A percentile compares a stretch with the other conserved stretches of the same genome.
phyloP scores from a whole-genome alignment of 495 filamentous ascomycete species.

The Annulohypoxylon stygium region DNA sequence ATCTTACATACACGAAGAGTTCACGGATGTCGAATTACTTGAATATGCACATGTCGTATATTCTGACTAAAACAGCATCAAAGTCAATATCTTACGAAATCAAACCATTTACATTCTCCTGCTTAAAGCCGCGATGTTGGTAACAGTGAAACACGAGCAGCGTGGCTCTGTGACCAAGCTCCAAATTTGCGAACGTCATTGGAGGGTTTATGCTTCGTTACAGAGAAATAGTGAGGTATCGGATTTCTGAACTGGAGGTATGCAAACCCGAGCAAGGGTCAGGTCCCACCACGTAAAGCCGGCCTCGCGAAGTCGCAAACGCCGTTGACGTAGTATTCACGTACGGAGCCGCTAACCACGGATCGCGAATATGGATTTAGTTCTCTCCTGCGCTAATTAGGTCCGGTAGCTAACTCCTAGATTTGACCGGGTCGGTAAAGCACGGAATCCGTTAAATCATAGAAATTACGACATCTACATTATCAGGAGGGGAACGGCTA shows the following conservation, averaged over 20 bases:
- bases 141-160: neutral
- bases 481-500: neutral
- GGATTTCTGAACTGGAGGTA: slow-evolving; percentile 20
- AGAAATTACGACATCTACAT: neutral
- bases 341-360: neutral
- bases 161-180: neutral
- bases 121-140: neutral
- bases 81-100: neutral
- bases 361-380: slow-evolving; percentile 9
- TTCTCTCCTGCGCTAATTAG: neutral
- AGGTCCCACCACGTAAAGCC: neutral
- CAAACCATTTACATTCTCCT: neutral
- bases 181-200: neutral
- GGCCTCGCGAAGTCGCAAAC: neutral
- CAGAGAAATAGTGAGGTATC: neutral
- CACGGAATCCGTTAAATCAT: neutral
- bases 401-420: neutral
- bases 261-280: slow-evolving; percentile 13
- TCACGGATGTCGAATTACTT: neutral
- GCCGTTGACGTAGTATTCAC: slow-evolving; percentile 1
- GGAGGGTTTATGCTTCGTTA: neutral
- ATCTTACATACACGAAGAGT: neutral
- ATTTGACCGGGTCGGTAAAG: neutral
- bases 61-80: no score
- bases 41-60: neutral